Evolutionary conservation across 371 early-diverging fungal species (phyloP).

Genomic region (Mucor racemosus): DNA sequence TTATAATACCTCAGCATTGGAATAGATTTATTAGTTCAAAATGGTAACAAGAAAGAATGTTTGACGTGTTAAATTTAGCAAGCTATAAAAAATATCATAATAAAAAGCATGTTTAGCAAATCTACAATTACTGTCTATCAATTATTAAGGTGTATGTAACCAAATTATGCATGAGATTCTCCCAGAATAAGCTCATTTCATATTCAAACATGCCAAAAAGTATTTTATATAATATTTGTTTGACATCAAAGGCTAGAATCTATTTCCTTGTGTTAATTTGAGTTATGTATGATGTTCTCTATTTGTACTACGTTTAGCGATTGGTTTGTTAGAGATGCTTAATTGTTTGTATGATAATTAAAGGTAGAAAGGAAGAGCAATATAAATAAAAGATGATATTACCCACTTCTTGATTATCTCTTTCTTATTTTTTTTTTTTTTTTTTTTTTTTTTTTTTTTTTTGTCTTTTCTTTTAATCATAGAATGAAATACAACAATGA

Average conservation of each 20-base stretch:
- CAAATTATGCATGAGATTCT: too few relatives aligned
- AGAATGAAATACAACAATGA: conserved; percentile 6
- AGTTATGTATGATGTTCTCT: not conserved
- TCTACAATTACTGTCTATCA: too few relatives aligned
- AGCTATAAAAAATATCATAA: too few relatives aligned
- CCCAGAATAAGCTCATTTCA: too few relatives aligned
- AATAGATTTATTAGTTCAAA: too few relatives aligned
- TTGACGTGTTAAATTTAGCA: too few relatives aligned
- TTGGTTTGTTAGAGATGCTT: conserved; percentile 4
- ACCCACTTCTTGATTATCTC: not conserved
- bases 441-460: not conserved
- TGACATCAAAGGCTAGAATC: not conserved
- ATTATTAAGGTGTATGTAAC: too few relatives aligned
- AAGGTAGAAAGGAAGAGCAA: not conserved
- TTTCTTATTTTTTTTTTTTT: not conserved
- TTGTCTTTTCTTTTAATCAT: not conserved
- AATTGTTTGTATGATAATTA: not conserved
- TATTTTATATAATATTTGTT: not conserved
- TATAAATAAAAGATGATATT: conserved; percentile 4
- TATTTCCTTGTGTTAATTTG: too few relatives aligned
- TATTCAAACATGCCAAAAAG: too few relatives aligned
- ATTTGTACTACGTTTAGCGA: not conserved
- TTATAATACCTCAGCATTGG: too few relatives aligned
- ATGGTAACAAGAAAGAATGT: too few relatives aligned
- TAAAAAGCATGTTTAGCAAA: too few relatives aligned